phyloP scores from a whole-genome alignment of 2,329 filamentous ascomycete genomes.

The Gyromitra esculenta region DNA sequence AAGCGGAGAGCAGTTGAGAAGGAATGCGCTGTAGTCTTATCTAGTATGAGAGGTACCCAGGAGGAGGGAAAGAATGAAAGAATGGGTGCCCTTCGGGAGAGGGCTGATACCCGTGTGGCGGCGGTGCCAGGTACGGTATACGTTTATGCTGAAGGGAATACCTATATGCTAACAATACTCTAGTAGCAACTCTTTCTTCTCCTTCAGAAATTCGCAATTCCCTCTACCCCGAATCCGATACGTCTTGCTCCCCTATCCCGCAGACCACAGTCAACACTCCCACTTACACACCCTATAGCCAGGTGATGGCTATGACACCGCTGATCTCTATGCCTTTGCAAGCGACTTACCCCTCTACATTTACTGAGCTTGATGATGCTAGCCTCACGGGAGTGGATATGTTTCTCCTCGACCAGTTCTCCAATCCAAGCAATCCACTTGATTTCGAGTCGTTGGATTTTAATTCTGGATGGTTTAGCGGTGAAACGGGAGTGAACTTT shows the following conservation, averaged over 20 bases:
- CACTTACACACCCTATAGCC: slow-evolving; percentile 22
- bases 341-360: slow-evolving; percentile 3
- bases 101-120: neutral
- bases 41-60: slow-evolving; percentile 39
- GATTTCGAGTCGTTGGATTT: slow-evolving; percentile 37
- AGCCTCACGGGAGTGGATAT: slow-evolving; percentile 38
- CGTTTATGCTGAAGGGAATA: neutral
- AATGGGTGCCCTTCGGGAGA: neutral
- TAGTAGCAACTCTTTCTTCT: slow-evolving; percentile 29
- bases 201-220: slow-evolving; percentile 19
- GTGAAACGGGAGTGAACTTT: slow-evolving; percentile 5
- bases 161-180: slow-evolving; percentile 1
- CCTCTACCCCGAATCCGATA: slow-evolving; percentile 7
- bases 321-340: slow-evolving; percentile 10
- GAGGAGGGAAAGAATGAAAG: slow-evolving; percentile 29
- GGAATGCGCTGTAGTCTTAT: slow-evolving; percentile 45
- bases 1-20: slow-evolving; percentile 46
- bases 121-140: slow-evolving; percentile 18
- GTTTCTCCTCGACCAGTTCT: slow-evolving; percentile 47
- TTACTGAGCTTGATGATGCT: slow-evolving; percentile 33
- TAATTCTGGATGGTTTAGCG: slow-evolving; percentile 13
- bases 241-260: slow-evolving; percentile 11
- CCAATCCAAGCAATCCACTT: slow-evolving; percentile 40
- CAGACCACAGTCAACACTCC: neutral
- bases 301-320: slow-evolving; percentile 1